A percentile compares a stretch with the other conserved stretches of the same genome.
phyloP scores from a whole-genome alignment of 495 filamentous ascomycete genomes.

The Aspergillus cavernicola region DNA sequence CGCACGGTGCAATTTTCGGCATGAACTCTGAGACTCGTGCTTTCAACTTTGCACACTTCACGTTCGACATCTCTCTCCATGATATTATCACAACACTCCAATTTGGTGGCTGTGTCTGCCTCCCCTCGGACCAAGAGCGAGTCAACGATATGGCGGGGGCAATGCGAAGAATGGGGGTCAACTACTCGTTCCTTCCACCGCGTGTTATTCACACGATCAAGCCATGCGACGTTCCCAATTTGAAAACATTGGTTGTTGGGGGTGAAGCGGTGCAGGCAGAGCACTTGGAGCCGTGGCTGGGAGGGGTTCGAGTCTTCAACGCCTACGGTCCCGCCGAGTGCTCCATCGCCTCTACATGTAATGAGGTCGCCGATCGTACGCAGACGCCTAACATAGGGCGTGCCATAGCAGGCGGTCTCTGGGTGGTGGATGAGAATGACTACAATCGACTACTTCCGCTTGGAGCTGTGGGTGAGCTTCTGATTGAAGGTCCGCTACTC shows the following conservation, averaged over 20 bases:
- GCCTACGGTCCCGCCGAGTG: conserved; percentile 50
- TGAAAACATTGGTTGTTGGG: conserved; percentile 9
- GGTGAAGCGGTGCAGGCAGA: conserved; percentile 12
- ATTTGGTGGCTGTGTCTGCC: conserved; percentile 32
- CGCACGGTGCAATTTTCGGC: conserved; percentile 15
- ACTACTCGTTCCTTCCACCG: conserved; percentile 22
- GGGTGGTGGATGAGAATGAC: conserved; percentile 50
- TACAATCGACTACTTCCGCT: conserved; percentile 47
- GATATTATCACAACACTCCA: conserved; percentile 39
- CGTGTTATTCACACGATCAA: conserved; percentile 11
- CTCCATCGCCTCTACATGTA: conserved; percentile 16
- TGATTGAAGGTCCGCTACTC: conserved; percentile 53
- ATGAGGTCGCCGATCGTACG: conserved; percentile 2
- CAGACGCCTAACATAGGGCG: conserved; percentile 28
- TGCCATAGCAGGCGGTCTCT: conserved; percentile 33
- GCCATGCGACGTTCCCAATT: conserved; percentile 4
- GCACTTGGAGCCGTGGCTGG: conserved; percentile 34
- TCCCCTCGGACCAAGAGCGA: conserved; percentile 24
- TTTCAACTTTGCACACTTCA: conserved; percentile 41
- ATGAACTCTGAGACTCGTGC: conserved; percentile 29
- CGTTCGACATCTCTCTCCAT: conserved; percentile 36
- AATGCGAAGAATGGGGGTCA: conserved; percentile 25
- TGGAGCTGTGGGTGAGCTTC: conserved; percentile 51
- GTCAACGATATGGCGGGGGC: conserved; percentile 26
- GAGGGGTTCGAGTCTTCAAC: conserved; percentile 38